These are phyloP conservation scores for Carex pumila DNA, from an alignment of 176 grass and related monocot species.

Conservation along the genomic window DNA sequence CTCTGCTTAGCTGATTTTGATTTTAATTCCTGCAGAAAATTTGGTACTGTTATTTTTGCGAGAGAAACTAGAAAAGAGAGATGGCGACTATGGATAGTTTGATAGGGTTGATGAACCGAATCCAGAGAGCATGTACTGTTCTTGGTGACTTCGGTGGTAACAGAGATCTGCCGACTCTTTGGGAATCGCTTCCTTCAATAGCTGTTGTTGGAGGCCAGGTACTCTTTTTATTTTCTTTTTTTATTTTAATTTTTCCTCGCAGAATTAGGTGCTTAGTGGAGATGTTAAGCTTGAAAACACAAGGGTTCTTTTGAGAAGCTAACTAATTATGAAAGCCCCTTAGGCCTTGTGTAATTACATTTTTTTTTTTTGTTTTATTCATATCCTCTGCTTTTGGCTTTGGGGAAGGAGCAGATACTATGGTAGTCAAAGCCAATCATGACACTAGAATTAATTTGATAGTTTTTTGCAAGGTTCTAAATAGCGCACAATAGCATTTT, in stretches of 20 bases:
- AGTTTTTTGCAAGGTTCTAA: too few species aligned
- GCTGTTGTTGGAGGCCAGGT: constrained; percentile 81
- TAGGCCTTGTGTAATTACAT: background rate
- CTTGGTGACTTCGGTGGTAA: constrained; percentile 50
- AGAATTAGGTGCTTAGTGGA: background rate
- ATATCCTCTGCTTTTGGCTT: background rate
- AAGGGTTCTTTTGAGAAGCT: background rate
- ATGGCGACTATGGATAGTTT: constrained; percentile 54
- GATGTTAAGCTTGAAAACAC: background rate
- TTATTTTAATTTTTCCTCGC: background rate
- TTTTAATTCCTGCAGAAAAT: background rate
- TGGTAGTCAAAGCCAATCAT: background rate
- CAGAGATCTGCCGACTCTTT: constrained; percentile 43
- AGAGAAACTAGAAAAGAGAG: background rate
- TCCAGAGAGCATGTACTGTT: constrained; percentile 63
- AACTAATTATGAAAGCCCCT: background rate
- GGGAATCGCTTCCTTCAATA: constrained; percentile 67
- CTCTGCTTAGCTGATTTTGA: background rate
- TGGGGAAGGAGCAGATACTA: background rate
- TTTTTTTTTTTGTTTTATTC: background rate
- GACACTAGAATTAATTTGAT: background rate
- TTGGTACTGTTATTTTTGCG: background rate
- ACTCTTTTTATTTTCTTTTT: background rate
- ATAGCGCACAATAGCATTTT: too few species aligned
- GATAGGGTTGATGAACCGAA: constrained; percentile 66